These are phyloP conservation scores for Chaetomium sp. DNA, from an alignment of 2,329 filamentous ascomycete species.

Conservation along the genomic window DNA sequence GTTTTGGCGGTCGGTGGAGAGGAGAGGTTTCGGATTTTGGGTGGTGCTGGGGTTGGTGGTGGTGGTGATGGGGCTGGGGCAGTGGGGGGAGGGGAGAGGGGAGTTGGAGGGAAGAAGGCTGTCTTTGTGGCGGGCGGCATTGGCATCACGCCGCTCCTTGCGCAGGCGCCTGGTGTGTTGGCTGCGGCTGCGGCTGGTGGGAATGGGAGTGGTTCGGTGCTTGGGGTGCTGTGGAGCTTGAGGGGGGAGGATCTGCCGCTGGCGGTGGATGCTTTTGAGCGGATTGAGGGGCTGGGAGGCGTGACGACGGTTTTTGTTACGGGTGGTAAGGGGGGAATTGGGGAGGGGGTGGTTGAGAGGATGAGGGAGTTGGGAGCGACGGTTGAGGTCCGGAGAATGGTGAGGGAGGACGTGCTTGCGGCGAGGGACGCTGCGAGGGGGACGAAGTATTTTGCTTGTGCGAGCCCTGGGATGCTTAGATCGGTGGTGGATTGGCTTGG, in stretches of 20 bases:
- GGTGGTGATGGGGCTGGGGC: not conserved
- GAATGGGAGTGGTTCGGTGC: constrained; percentile 14
- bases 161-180: constrained; percentile 60
- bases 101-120: constrained; percentile 42
- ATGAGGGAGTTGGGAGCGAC: constrained; percentile 42
- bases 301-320: constrained; percentile 68
- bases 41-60: not conserved
- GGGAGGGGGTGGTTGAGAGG: constrained; percentile 42
- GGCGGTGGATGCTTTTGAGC: constrained; percentile 60
- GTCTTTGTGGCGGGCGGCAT: constrained; percentile 78
- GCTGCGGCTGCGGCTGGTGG: not conserved
- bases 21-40: constrained; percentile 46
- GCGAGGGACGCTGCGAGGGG: constrained; percentile 37
- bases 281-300: constrained; percentile 52
- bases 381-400: constrained; percentile 46
- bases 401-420: constrained; percentile 46
- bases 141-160: constrained; percentile 80
- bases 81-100: no score
- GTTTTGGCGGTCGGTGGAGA: constrained; percentile 74
- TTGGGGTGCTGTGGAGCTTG: constrained; percentile 71
- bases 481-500: constrained; percentile 54
- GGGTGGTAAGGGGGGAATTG: constrained; percentile 33
- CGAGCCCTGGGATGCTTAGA: constrained; percentile 47
- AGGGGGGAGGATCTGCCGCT: constrained; percentile 62
- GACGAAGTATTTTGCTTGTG: constrained; percentile 57